phyloP scores from a whole-genome alignment of 2,329 filamentous ascomycete species.

The Diaporthe sp. region DNA sequence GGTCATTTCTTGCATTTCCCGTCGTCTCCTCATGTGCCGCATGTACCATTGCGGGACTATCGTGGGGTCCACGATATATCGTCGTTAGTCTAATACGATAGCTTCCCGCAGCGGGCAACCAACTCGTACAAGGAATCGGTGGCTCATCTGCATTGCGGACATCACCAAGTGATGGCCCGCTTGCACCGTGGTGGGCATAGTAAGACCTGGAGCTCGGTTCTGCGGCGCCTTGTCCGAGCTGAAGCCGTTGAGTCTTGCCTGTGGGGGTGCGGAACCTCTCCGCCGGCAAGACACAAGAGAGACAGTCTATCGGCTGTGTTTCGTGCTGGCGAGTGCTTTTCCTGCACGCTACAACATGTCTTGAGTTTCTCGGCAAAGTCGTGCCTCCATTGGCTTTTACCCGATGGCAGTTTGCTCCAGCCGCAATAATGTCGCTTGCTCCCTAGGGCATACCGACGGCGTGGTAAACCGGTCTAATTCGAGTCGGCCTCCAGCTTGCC shows the following conservation, averaged over 20 bases:
- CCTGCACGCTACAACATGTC: slow-evolving; percentile 3
- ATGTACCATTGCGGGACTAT: slow-evolving; percentile 10
- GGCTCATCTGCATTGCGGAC: neutral
- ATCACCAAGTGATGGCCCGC: neutral
- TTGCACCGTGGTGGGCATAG: neutral
- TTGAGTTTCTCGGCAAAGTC: neutral
- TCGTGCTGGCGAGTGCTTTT: neutral
- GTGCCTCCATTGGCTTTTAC: neutral
- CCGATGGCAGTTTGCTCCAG: neutral
- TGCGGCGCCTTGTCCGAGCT: neutral
- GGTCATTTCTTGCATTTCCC: neutral
- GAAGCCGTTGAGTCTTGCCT: neutral
- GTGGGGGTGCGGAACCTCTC: neutral
- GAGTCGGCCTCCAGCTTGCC: neutral
- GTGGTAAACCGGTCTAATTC: neutral
- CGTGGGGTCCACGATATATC: slow-evolving; percentile 13
- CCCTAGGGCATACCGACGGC: neutral
- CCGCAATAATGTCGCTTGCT: neutral
- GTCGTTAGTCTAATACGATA: slow-evolving; percentile 17
- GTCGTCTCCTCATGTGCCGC: slow-evolving; percentile 1
- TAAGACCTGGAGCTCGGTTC: neutral
- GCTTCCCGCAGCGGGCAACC: neutral
- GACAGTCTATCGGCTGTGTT: neutral
- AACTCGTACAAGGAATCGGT: neutral
- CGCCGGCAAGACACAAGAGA: neutral